Conservation (phyloP, 2,329 filamentous ascomycete genomes). For the Penicillium brevicompactum region DNA sequence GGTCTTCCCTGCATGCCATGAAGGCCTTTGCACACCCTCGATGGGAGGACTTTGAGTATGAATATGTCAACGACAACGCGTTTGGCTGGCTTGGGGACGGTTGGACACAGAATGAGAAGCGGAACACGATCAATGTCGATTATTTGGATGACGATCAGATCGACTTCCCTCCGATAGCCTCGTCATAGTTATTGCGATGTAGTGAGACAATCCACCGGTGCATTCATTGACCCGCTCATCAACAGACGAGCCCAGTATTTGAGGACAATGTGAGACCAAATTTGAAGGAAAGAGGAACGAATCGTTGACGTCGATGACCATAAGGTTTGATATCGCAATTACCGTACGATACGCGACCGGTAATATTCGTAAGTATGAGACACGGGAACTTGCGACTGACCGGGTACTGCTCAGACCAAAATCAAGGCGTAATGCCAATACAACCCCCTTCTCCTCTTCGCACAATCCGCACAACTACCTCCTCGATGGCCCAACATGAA, state of each 20-base stretch:
- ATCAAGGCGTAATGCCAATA: slow-evolving; percentile 8
- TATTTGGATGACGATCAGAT: slow-evolving; percentile 41
- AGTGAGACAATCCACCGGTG: not conserved
- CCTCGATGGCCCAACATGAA: slow-evolving; percentile 39
- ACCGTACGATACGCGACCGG: slow-evolving; percentile 1
- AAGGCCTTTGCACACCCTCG: slow-evolving; percentile 36
- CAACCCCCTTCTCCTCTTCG: slow-evolving; percentile 4
- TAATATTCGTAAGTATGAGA: slow-evolving; percentile 1
- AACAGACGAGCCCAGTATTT: too few species aligned
- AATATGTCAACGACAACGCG: slow-evolving; percentile 37
- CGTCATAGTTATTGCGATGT: not conserved
- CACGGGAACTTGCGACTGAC: not conserved
- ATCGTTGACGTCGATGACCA: not conserved
- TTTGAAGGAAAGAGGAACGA: not conserved
- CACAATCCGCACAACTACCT: slow-evolving; percentile 7
- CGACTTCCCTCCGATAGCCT: slow-evolving; percentile 32
- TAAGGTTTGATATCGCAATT: not conserved
- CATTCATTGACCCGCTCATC: too few species aligned
- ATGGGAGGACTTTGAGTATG: slow-evolving; percentile 44
- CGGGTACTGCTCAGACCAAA: not conserved
- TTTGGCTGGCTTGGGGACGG: slow-evolving; percentile 38
- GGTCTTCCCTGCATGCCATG: slow-evolving; percentile 41
- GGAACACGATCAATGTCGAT: slow-evolving; percentile 33
- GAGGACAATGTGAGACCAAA: too few species aligned
- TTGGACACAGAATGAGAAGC: slow-evolving; percentile 37